Base-by-base conservation (phyloP, 2,329 filamentous ascomycete genomes). In the Ophiostoma montium region DNA sequence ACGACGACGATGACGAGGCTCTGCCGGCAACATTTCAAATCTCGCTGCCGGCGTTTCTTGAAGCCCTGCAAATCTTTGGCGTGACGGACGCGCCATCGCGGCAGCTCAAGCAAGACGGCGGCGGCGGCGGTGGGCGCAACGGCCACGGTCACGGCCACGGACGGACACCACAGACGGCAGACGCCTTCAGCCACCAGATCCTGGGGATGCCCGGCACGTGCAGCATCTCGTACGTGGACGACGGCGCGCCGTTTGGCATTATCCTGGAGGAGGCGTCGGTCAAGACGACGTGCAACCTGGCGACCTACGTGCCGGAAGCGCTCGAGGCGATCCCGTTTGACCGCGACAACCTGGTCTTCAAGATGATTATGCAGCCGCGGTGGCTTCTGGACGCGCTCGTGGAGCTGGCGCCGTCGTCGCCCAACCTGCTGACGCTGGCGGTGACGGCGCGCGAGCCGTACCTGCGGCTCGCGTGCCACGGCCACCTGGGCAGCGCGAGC, bases 51-150 rank as follows among this genome's bases (percentile, higher is more conserved):
- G 86, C 90, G 16, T 75, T 98, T 3, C 77, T 98, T 48, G 92
- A 96, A 67, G 94, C 90, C 0, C 74, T 98, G 8, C 90, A 95
- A 60, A 96, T 98, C 46, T 94, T 98, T 60, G 87, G 87, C 46
- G 80, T 89, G n/a, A 77, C 89, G 42, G 84, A 86, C 55, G 72
- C 79, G 13, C 69, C 76, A 6, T 70, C 69, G 36, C 74, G 75
- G 54, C 68, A 74, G 45, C 70, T 74, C 46, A 80, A 74, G 58
- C 67, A 72, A 7, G 78, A 81, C 12, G n/a, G 3, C 11, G 11
- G 11, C 13, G 32, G 32, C 18, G 35, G 46, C 38, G 23, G 27
- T 11, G 35, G 35, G 12, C 8, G 11, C 10, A 33, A 31, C 15
- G 39, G 46, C 38, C 18, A 19, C 12, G 35, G 35, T 23, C 18